Evolutionary conservation across 805 yeast species (phyloP).

Genomic region (Cyberlindnera japonica): DNA sequence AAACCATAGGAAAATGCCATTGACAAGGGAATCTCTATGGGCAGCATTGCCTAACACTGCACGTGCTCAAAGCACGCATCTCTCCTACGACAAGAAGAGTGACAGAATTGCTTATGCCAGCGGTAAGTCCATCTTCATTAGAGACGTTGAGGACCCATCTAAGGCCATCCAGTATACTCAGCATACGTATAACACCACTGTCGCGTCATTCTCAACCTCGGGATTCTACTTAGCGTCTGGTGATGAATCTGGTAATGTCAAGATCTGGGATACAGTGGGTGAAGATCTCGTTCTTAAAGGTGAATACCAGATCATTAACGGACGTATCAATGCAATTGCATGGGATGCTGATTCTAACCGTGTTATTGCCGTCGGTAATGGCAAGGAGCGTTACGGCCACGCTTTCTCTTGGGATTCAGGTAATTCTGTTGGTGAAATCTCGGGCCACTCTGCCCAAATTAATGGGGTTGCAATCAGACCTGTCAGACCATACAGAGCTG

Average conservation of each 20-base stretch:
- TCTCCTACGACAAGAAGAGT: conserved; percentile 68
- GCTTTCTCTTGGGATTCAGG: conserved; percentile 94
- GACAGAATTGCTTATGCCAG: conserved; percentile 76
- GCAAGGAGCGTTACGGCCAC: conserved; percentile 87
- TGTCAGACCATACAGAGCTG: conserved; percentile 84
- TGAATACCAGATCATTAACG: conserved; percentile 75
- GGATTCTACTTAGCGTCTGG: conserved; percentile 92
- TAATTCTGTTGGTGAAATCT: conserved; percentile 93
- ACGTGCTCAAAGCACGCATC: conserved; percentile 64
- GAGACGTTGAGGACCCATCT: conserved; percentile 55
- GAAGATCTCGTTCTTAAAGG: conserved; percentile 62
- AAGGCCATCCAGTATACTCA: conserved; percentile 63
- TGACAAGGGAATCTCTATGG: conserved; percentile 34
- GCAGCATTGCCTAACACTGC: conserved; percentile 82
- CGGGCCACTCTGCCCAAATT: conserved; percentile 83
- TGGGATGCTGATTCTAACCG: conserved; percentile 92
- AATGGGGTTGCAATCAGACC: conserved; percentile 84
- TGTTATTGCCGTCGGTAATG: conserved; percentile 92
- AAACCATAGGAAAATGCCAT: conserved; percentile 18
- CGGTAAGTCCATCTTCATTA: conserved; percentile 74
- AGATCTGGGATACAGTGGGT: conserved; percentile 75
- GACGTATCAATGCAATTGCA: conserved; percentile 74
- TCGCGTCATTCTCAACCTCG: conserved; percentile 82
- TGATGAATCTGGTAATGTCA: conserved; percentile 84
- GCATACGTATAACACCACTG: conserved; percentile 72